Base-by-base conservation (phyloP, 202 grass and related monocot genomes). In the Panicum virgatum region DNA sequence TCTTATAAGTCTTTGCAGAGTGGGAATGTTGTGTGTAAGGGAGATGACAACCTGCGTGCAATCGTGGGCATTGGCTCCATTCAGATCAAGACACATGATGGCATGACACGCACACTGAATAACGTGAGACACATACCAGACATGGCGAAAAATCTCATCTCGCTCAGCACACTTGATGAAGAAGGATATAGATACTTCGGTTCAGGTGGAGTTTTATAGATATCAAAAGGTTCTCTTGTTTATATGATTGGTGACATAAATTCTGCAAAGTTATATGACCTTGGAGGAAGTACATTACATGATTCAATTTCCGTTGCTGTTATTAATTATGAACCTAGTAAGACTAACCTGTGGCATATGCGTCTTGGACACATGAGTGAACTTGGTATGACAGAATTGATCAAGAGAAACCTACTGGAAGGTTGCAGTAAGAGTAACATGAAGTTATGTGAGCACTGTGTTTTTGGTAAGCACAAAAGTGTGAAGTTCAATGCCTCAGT, bases 31-130 rank as follows among this genome's bases (percentile, higher is more conserved):
- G 16, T 81, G 32, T 9, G 22, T 6, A 66, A 59, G 36, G 47
- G 78, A 26, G 66, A 81, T 23, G 39, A 85, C 22, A 44, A 30
- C 29, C 60, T 40, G 1, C 13, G 82, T 69, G 45, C 60, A 1
- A 64, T 85, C 18, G 7, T 58, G 36, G 82, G 62, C 9, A 66
- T 77, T 27, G 59, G 62, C 6, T 66, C 44, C 7, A 15, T 83
- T 40, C 40, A 71, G 42, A 66, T 83, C 36, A 83, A 75, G 70
- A 52, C 38, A 4, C 43, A 75, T 76, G 43, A 83, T 74, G 81
- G 59, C 5, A 20, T 76, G 40, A 51, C 16, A 38, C 14, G 42
- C 0, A 44, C 1, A 2, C 9, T 44, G 10, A 0, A 44, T 2
- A 12, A 44, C 12, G 42, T 44, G 42, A 44, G 42, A 12, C 11